Evolutionary conservation across 1,284 basidiomycete species (phyloP).

Genomic region (Stygiomarasmius scandens): DNA sequence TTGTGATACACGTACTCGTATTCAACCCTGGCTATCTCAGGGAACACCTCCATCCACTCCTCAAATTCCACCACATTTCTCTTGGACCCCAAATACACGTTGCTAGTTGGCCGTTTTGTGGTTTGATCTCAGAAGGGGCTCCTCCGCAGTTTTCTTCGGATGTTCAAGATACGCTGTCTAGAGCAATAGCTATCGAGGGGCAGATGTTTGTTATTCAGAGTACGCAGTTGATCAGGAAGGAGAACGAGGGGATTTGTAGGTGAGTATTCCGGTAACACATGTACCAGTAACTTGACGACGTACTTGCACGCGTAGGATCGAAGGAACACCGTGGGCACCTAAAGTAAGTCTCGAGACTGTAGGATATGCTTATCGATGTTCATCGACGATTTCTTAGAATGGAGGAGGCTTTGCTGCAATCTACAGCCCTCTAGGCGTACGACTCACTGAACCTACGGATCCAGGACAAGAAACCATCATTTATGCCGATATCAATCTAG

Average conservation of each 20-base stretch:
- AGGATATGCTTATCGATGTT: background rate
- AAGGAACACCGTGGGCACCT: conserved; percentile 15
- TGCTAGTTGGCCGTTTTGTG: conserved; percentile 20
- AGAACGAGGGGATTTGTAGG: conserved; percentile 19
- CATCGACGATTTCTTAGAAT: conserved; percentile 1
- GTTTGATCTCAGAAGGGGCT: conserved; percentile 13
- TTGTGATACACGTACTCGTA: too few species aligned
- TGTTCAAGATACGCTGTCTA: conserved; percentile 13
- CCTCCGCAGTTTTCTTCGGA: conserved; percentile 17
- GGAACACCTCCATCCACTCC: conserved; percentile 24
- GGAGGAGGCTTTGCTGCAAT: conserved; percentile 25
- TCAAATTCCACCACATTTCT: conserved; percentile 19
- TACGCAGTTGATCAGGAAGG: conserved; percentile 14
- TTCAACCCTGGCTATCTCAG: background rate
- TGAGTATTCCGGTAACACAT: conserved; percentile 1
- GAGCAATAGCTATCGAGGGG: conserved; percentile 20
- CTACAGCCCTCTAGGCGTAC: conserved; percentile 19
- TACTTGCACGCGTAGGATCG: too few species aligned
- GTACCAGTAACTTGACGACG: too few species aligned
- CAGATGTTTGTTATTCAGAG: conserved; percentile 23
- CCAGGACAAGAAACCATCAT: conserved; percentile 20
- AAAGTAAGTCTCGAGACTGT: background rate
- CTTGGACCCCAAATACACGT: conserved; percentile 23
- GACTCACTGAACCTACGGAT: conserved; percentile 12
- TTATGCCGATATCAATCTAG: conserved; percentile 23